Conservation (phyloP, 495 filamentous ascomycete species). For the Symbiotaphrina buchneri region DNA sequence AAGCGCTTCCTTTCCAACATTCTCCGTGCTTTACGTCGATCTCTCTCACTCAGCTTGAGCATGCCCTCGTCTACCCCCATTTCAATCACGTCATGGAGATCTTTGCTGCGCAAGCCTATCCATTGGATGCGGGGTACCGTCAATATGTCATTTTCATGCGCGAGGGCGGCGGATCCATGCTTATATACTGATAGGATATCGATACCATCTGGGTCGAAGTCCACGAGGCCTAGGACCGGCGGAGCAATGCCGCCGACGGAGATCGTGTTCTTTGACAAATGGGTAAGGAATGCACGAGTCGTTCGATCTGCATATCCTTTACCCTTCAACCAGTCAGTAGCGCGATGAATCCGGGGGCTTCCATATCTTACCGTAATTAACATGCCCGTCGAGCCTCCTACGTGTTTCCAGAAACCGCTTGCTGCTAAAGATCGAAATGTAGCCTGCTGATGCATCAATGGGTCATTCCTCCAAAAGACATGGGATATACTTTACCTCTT, state of each 20-base stretch:
- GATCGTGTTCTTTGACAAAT: conserved; percentile 12
- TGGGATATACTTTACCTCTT: conserved; percentile 38
- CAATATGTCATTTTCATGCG: conserved; percentile 41
- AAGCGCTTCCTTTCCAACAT: conserved; percentile 34
- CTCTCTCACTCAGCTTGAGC: conserved; percentile 32
- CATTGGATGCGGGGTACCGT: conserved; percentile 37
- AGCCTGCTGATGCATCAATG: conserved; percentile 25
- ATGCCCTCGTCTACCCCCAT: conserved; percentile 14
- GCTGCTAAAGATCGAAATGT: conserved; percentile 51
- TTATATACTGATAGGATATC: conserved; percentile 75
- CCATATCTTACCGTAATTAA: conserved; percentile 36
- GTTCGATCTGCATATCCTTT: conserved; percentile 86
- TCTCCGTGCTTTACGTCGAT: conserved; percentile 40
- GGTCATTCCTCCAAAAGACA: no score
- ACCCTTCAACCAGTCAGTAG: conserved; percentile 22
- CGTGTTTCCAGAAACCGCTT: conserved; percentile 25
- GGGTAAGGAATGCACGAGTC: conserved; percentile 45
- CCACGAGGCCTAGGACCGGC: conserved; percentile 46
- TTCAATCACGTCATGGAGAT: conserved; percentile 19
- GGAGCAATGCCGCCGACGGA: conserved; percentile 9
- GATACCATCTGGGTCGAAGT: conserved; percentile 76
- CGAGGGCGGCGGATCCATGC: conserved; percentile 49
- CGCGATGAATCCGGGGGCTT: not conserved
- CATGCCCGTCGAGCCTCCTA: conserved; percentile 30
- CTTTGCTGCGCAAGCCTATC: conserved; percentile 47